A percentile compares a stretch with the other conserved stretches of the same genome.
These are phyloP conservation scores for Cyclotella sp. DNA, from an alignment of 108 stramenopile species.

Conservation along the genomic window DNA sequence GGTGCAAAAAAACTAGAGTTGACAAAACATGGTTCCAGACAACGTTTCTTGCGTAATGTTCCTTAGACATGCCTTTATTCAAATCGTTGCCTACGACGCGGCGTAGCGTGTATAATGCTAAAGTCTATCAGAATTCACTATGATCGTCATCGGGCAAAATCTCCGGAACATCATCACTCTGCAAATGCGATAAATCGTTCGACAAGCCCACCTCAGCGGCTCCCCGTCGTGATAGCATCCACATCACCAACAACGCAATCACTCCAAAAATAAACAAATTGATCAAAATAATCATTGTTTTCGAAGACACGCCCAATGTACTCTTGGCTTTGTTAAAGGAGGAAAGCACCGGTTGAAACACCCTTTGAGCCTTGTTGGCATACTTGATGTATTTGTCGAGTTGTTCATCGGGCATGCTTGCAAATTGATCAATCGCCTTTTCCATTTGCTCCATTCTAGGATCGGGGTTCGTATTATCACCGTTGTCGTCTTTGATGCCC, in stretches of 20 bases:
- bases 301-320: conserved; percentile 34
- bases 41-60: no score
- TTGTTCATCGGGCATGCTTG: conserved; percentile 68
- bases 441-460: conserved; percentile 60
- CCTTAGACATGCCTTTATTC: no score
- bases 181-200: neutral
- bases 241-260: conserved; percentile 17
- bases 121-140: conserved; percentile 31
- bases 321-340: conserved; percentile 42
- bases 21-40: no score
- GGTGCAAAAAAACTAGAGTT: no score
- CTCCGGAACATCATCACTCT: conserved; percentile 14
- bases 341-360: conserved; percentile 47
- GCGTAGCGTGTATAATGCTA: neutral
- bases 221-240: conserved; percentile 10
- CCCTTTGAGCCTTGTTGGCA: conserved; percentile 57
- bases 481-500: conserved; percentile 22
- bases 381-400: conserved; percentile 63
- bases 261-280: conserved; percentile 18
- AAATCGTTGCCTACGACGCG: no score
- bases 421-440: conserved; percentile 68
- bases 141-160: conserved; percentile 7
- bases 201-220: neutral
- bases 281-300: conserved; percentile 29
- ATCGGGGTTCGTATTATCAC: conserved; percentile 25